A percentile compares a stretch with the other conserved stretches of the same genome.
Conservation (phyloP, 2,329 filamentous ascomycete genomes). For the Epichloe scottii region DNA sequence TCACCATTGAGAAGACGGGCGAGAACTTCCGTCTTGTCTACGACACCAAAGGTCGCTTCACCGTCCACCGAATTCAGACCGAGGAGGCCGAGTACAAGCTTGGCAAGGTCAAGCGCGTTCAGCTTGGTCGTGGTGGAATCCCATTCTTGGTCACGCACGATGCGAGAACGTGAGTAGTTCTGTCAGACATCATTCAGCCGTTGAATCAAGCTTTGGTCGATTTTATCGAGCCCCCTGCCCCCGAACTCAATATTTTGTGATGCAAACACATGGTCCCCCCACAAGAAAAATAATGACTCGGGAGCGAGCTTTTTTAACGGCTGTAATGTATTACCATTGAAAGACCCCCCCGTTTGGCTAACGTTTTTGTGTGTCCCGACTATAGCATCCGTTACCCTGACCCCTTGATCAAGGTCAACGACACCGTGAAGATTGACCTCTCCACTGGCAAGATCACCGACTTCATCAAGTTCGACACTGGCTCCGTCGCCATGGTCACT, state of each 20-base stretch:
- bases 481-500: slow-evolving; percentile 94
- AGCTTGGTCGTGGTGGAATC: slow-evolving; percentile 98
- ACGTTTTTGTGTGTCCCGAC: slow-evolving; percentile 15
- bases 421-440: slow-evolving; percentile 98
- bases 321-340: slow-evolving; percentile 43
- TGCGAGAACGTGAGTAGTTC: slow-evolving; percentile 97
- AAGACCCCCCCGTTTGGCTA: slow-evolving; percentile 17
- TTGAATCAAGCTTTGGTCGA: slow-evolving; percentile 98
- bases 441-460: slow-evolving; percentile 95
- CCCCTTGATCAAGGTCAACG: slow-evolving; percentile 97
- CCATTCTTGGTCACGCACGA: slow-evolving; percentile 99
- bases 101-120: slow-evolving; percentile 99
- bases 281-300: background rate
- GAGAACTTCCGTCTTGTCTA: slow-evolving; percentile 99
- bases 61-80: slow-evolving; percentile 95
- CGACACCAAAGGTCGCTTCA: slow-evolving; percentile 99
- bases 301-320: slow-evolving; percentile 26
- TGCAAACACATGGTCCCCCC: background rate
- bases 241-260: slow-evolving; percentile 7
- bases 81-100: slow-evolving; percentile 99
- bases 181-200: slow-evolving; percentile 98
- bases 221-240: slow-evolving; percentile 20
- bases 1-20: slow-evolving; percentile 98
- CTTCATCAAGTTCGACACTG: slow-evolving; percentile 98
- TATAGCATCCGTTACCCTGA: slow-evolving; percentile 97